phyloP scores from a whole-genome alignment of 306 rosid genomes.

The Casuarina equisetifolia region DNA sequence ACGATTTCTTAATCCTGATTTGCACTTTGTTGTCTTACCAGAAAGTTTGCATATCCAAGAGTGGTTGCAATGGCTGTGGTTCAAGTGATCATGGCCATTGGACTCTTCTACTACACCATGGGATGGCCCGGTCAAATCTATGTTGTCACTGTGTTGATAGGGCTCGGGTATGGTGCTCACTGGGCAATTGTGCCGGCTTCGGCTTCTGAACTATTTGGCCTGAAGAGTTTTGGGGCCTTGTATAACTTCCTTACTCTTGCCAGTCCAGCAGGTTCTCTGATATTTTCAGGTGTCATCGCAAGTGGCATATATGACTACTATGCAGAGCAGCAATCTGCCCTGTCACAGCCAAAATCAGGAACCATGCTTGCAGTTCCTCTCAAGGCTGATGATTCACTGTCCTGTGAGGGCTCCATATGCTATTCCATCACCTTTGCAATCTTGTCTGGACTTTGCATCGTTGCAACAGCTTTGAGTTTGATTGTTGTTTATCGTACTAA shows the following conservation, averaged over 20 bases:
- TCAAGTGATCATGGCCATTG: conserved; percentile 38
- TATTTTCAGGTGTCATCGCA: conserved; percentile 60
- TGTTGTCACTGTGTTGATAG: conserved; percentile 39
- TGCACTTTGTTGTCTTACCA: conserved; percentile 8
- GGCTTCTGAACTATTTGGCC: conserved; percentile 59
- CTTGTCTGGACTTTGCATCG: conserved; percentile 54
- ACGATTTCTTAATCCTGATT: not conserved
- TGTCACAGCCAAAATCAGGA: not conserved
- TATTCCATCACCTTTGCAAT: conserved; percentile 64
- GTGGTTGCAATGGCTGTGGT: conserved; percentile 35
- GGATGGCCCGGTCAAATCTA: conserved; percentile 47
- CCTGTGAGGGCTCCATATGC: conserved; percentile 61
- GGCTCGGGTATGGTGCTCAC: conserved; percentile 52
- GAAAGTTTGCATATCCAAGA: conserved; percentile 42
- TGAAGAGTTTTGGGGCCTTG: conserved; percentile 69
- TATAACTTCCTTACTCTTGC: conserved; percentile 66
- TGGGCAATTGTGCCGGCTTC: conserved; percentile 44
- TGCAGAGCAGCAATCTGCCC: conserved; percentile 53
- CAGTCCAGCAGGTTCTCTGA: conserved; percentile 65
- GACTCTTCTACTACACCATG: conserved; percentile 31
- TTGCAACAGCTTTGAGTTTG: conserved; percentile 51
- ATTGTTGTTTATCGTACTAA: conserved; percentile 49
- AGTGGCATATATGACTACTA: conserved; percentile 67
- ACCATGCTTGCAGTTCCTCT: conserved; percentile 21
- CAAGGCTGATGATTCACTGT: conserved; percentile 33